phyloP scores from a whole-genome alignment of 2,329 filamentous ascomycete genomes.

The Phaeosphaeria sp. region DNA sequence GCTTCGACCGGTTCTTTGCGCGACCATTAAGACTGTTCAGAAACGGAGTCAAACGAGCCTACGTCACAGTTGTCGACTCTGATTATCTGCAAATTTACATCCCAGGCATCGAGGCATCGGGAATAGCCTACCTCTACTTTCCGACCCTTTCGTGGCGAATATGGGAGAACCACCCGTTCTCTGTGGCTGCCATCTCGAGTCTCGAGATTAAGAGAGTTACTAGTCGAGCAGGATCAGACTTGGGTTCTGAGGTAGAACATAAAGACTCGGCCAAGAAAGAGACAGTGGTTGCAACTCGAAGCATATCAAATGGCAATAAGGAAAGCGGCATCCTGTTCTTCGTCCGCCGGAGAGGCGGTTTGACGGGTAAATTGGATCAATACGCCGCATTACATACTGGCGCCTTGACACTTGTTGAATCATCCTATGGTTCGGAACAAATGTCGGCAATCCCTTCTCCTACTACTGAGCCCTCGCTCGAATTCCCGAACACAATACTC shows the following conservation, averaged over 20 bases:
- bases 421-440: not conserved
- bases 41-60: conserved; percentile 48
- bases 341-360: not conserved
- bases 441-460: conserved; percentile 40
- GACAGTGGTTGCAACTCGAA: not conserved
- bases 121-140: conserved; percentile 56
- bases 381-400: not conserved
- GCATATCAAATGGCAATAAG: not conserved
- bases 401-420: not conserved
- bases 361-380: not conserved
- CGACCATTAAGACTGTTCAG: conserved; percentile 49
- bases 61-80: conserved; percentile 41
- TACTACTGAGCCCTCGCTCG: conserved; percentile 51
- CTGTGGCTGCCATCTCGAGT: conserved; percentile 34
- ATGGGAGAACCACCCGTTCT: conserved; percentile 65
- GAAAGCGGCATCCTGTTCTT: not conserved
- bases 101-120: conserved; percentile 38
- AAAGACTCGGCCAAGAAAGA: conserved; percentile 1
- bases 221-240: not conserved
- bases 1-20: conserved; percentile 52
- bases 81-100: conserved; percentile 52
- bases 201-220: conserved; percentile 9
- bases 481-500: conserved; percentile 35
- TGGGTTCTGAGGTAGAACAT: conserved; percentile 7
- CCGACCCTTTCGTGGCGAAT: conserved; percentile 48